A percentile compares a stretch with the other conserved stretches of the same genome.
Evolutionary conservation across 177 flowering plant genomes (phyloP).

Genomic region (Vitis hybrid): DNA sequence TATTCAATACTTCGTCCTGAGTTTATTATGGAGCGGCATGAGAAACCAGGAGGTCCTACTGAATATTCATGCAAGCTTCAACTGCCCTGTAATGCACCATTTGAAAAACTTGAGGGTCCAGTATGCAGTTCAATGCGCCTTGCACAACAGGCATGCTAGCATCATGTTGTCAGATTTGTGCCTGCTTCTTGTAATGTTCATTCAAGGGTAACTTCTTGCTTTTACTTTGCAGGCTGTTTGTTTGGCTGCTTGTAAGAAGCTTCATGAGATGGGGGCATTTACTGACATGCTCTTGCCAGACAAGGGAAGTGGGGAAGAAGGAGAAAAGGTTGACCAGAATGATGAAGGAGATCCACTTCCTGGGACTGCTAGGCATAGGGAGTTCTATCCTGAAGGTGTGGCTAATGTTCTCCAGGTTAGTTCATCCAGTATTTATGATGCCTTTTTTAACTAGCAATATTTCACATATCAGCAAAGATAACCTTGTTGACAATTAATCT

Average conservation of each 20-base stretch:
- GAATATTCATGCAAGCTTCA: constrained; percentile 98
- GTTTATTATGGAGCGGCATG: constrained; percentile 91
- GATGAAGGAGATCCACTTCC: constrained; percentile 93
- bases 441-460: neutral
- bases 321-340: constrained; percentile 67
- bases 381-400: constrained; percentile 99
- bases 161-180: constrained; percentile 6
- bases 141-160: constrained; percentile 83
- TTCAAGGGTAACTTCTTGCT: constrained; percentile 4
- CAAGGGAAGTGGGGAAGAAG: constrained; percentile 87
- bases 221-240: constrained; percentile 77
- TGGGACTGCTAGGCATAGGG: constrained; percentile 98
- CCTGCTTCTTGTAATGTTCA: neutral
- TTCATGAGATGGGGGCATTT: constrained; percentile 99
- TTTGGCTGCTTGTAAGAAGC: constrained; percentile 98
- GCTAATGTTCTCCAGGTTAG: constrained; percentile 84
- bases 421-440: constrained; percentile 12
- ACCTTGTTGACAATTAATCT: neutral
- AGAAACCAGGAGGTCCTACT: constrained; percentile 74
- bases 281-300: constrained; percentile 99
- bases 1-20: constrained; percentile 97
- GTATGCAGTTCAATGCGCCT: constrained; percentile 90
- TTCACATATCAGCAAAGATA: neutral
- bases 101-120: constrained; percentile 97
- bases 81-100: constrained; percentile 99